Evolutionary conservation across 116 monocot species (phyloP).

Genomic region (Posidonia oceanica): DNA sequence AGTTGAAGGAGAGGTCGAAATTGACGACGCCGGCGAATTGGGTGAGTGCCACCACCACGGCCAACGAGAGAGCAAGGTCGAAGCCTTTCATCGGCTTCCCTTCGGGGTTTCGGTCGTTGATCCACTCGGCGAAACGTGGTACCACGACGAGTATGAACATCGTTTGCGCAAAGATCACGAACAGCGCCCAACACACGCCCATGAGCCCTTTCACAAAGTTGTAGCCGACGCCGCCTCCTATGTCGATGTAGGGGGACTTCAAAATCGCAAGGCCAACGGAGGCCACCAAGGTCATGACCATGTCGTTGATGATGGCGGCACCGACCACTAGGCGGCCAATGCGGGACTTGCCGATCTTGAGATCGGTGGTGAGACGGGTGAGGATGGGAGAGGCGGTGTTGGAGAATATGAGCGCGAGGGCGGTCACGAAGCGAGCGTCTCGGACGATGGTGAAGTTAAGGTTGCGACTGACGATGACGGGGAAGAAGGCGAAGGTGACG

Average conservation of each 20-base stretch:
- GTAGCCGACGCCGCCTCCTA: neutral
- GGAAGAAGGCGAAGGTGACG: constrained; percentile 20
- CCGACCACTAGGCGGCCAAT: constrained; percentile 16
- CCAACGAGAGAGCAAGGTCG: constrained; percentile 8
- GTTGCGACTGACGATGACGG: constrained; percentile 11
- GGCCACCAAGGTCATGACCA: constrained; percentile 12
- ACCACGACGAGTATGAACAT: constrained; percentile 7
- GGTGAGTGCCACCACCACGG: constrained; percentile 2
- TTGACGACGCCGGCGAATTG: constrained; percentile 2
- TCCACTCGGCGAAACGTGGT: constrained; percentile 18
- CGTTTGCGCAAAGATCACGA: constrained; percentile 9
- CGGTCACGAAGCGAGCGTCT: constrained; percentile 10
- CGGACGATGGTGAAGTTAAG: constrained; percentile 13
- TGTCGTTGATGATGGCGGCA: constrained; percentile 17
- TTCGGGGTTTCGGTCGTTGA: constrained; percentile 18
- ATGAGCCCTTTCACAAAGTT: neutral
- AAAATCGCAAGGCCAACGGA: constrained; percentile 1
- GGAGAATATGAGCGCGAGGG: constrained; percentile 17
- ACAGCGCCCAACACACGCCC: constrained; percentile 2
- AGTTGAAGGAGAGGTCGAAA: constrained; percentile 8
- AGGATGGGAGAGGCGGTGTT: constrained; percentile 25
- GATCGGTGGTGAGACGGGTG: constrained; percentile 42
- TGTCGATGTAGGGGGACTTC: neutral
- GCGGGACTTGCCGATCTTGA: constrained; percentile 38
- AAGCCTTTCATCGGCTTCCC: constrained; percentile 23